phyloP scores from a whole-genome alignment of 2,329 filamentous ascomycete species.

The Verticillium nonalfalfae region DNA sequence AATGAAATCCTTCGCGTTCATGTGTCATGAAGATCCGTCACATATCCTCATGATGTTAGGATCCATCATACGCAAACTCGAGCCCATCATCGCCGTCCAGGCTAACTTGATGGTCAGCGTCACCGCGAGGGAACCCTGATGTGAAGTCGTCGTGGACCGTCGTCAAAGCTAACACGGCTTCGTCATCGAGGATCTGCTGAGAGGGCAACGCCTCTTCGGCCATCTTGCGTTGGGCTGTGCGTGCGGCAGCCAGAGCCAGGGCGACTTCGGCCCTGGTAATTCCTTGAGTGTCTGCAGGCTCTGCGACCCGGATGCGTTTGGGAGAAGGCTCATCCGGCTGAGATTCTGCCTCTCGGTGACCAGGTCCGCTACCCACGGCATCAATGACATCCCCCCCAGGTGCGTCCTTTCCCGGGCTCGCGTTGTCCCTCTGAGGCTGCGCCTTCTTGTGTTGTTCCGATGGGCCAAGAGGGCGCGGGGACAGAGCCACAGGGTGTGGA shows the following conservation, averaged over 20 bases:
- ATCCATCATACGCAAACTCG: slow-evolving; percentile 31
- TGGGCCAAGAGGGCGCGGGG: not conserved
- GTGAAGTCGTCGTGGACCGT: slow-evolving; percentile 25
- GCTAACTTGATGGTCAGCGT: not conserved
- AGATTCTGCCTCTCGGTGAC: slow-evolving; percentile 3
- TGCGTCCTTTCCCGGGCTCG: not conserved
- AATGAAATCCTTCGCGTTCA: no score
- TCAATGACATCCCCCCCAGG: no score
- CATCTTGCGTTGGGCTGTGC: slow-evolving; percentile 12
- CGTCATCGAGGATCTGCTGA: slow-evolving; percentile 34
- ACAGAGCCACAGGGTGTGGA: not conserved
- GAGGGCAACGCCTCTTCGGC: slow-evolving; percentile 20
- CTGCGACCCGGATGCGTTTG: slow-evolving; percentile 14
- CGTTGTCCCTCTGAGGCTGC: not conserved
- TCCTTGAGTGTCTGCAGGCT: slow-evolving; percentile 20
- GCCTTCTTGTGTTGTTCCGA: not conserved
- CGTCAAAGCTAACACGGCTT: slow-evolving; percentile 40
- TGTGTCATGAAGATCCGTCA: no score
- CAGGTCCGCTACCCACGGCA: not conserved
- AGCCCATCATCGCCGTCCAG: not conserved
- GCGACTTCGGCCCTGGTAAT: slow-evolving; percentile 41
- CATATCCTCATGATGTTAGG: slow-evolving; percentile 16
- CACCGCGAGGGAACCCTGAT: not conserved
- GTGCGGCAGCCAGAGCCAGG: slow-evolving; percentile 40
- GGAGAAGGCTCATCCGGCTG: slow-evolving; percentile 12